Conservation (phyloP, 306 rosid species). For the Quercus robur region DNA sequence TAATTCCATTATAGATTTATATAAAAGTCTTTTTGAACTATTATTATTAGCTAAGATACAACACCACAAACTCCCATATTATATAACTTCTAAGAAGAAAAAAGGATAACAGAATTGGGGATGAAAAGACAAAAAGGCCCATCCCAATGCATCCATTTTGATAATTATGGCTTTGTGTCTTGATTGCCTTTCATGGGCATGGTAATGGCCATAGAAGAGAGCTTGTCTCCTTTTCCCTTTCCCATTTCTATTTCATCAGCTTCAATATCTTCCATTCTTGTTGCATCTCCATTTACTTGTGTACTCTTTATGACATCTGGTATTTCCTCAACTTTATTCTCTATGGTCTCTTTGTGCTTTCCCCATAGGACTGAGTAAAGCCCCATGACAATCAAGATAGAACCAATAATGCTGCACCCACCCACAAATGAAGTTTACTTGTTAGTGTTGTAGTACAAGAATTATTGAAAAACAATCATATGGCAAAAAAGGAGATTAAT, state of each 20-base stretch:
- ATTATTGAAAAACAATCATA: not conserved
- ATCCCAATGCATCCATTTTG: not conserved
- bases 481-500: not conserved
- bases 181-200: slow-evolving; percentile 28
- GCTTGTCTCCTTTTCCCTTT: slow-evolving; percentile 12
- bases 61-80: not conserved
- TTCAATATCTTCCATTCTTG: slow-evolving; percentile 29
- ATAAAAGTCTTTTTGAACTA: slow-evolving; percentile 17
- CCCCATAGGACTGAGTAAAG: slow-evolving; percentile 91
- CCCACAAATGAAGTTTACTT: not conserved
- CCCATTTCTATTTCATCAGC: slow-evolving; percentile 19
- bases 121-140: slow-evolving; percentile 32
- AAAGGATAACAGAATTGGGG: slow-evolving; percentile 1
- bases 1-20: slow-evolving; percentile 12
- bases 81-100: not conserved
- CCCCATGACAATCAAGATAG: slow-evolving; percentile 66
- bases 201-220: slow-evolving; percentile 28
- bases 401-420: slow-evolving; percentile 58
- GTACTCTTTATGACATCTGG: slow-evolving; percentile 53
- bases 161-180: slow-evolving; percentile 6
- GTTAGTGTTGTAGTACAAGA: no score
- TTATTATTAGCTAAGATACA: slow-evolving; percentile 15
- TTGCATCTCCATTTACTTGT: slow-evolving; percentile 19
- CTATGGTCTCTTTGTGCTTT: slow-evolving; percentile 63
- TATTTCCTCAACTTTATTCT: slow-evolving; percentile 38